Percentiles rank a stretch among this genome's conserved stretches.
Evolutionary conservation across 2,329 filamentous ascomycete genomes (phyloP).

Genomic region (Onygenales sp.): DNA sequence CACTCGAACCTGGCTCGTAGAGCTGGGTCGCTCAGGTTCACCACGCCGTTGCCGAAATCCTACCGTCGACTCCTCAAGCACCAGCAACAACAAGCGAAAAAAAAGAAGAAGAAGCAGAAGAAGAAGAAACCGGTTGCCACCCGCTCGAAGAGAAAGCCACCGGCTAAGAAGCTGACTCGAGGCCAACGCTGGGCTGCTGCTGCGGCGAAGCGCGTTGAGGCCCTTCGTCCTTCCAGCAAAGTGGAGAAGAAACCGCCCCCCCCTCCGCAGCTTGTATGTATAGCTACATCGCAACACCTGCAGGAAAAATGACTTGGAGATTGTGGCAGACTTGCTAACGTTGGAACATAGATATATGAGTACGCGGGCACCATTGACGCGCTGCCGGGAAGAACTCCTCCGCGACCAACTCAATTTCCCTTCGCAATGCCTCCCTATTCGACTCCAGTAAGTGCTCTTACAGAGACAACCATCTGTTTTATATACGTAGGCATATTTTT

Average conservation of each 20-base stretch:
- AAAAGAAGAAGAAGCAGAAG: background rate
- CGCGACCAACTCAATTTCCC: too few species aligned
- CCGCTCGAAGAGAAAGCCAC: background rate
- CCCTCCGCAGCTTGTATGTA: too few species aligned
- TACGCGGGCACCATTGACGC: too few species aligned
- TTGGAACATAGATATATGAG: too few species aligned
- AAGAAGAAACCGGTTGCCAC: background rate
- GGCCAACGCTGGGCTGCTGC: slow-evolving; percentile 8
- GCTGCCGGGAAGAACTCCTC: too few species aligned
- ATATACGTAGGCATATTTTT: background rate
- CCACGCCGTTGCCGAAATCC: background rate
- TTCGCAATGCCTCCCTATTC: too few species aligned
- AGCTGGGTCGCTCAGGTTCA: background rate
- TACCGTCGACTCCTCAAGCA: background rate
- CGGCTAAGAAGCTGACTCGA: background rate
- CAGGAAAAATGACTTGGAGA: too few species aligned
- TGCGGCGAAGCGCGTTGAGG: slow-evolving; percentile 10
- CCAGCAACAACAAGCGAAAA: background rate
- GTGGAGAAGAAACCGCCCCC: background rate
- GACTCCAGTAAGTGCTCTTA: too few species aligned
- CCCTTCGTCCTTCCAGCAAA: slow-evolving; percentile 6
- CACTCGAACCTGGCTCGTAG: background rate
- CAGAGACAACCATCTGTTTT: too few species aligned
- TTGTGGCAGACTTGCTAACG: too few species aligned
- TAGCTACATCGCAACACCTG: too few species aligned